phyloP scores from a whole-genome alignment of 352 stramenopile genomes.

The Phytophthora citrophthora region DNA sequence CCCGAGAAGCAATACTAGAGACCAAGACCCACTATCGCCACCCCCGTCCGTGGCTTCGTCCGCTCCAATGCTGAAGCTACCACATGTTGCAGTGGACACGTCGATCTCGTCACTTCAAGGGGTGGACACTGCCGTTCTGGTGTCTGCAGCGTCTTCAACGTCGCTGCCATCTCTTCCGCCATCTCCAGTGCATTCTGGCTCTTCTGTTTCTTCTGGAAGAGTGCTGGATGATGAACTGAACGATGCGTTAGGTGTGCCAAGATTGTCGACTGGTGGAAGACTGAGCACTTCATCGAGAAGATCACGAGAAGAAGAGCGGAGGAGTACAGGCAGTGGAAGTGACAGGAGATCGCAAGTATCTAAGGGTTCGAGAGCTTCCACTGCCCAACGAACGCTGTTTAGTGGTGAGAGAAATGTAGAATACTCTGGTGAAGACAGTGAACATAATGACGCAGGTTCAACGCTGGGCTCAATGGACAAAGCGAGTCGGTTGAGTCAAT shows the following conservation, averaged over 20 bases:
- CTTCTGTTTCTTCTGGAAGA: conserved; percentile 21
- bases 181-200: conserved; percentile 10
- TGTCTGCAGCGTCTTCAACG: conserved; percentile 39
- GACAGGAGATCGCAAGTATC: conserved; percentile 5
- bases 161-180: conserved; percentile 13
- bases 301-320: conserved; percentile 4
- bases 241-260: conserved; percentile 54
- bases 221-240: conserved; percentile 63
- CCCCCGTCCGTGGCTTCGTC: conserved; percentile 9
- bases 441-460: background rate
- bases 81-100: background rate
- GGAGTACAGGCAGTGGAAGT: background rate
- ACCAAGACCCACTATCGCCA: background rate
- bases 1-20: conserved; percentile 2
- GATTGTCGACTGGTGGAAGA: background rate
- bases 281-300: conserved; percentile 5
- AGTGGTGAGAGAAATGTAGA: conserved; percentile 1
- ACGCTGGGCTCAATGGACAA: background rate
- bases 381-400: conserved; percentile 24
- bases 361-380: conserved; percentile 2
- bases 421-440: background rate
- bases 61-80: conserved; percentile 13
- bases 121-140: conserved; percentile 8
- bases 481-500: conserved; percentile 6
- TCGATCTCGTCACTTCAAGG: background rate